Conservation (phyloP, 208 protist genomes). For the Acanthamoeba culbertsoni region DNA sequence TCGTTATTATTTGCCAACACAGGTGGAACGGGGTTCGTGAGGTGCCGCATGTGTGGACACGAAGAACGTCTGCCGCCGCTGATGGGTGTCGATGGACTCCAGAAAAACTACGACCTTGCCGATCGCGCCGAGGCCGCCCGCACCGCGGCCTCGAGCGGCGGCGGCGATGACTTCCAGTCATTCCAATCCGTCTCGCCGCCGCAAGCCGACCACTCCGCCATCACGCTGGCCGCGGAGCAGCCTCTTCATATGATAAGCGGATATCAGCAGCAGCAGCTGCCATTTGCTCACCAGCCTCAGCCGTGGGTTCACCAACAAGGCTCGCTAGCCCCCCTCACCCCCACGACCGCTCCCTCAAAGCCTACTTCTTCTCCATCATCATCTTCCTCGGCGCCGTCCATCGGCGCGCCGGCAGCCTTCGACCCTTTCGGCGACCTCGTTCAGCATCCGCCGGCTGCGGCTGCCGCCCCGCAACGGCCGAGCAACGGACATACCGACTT, state of each 20-base stretch:
- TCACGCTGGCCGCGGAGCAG: neutral
- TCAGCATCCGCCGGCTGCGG: neutral
- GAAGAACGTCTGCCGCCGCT: neutral
- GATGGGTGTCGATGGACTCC: neutral
- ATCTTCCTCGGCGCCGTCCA: neutral
- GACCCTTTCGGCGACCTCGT: neutral
- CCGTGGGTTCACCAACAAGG: neutral
- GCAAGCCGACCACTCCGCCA: neutral
- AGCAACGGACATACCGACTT: neutral
- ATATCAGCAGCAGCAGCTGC: neutral
- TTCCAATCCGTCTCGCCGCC: neutral
- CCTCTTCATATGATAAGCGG: neutral
- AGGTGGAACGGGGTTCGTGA: neutral
- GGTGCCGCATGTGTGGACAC: neutral
- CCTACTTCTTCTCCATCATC: too few species aligned
- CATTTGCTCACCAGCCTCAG: neutral
- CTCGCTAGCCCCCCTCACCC: neutral
- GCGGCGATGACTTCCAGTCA: neutral
- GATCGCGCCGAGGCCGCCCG: neutral
- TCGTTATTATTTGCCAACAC: neutral
- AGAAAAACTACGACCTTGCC: constrained; percentile 8
- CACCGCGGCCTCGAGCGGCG: neutral
- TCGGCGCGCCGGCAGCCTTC: neutral
- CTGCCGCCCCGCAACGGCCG: neutral
- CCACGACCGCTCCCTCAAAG: neutral